A percentile compares a stretch with the other conserved stretches of the same genome.
Conservation (phyloP, 768 basidiomycete genomes). For the Podaxis pistillaris region DNA sequence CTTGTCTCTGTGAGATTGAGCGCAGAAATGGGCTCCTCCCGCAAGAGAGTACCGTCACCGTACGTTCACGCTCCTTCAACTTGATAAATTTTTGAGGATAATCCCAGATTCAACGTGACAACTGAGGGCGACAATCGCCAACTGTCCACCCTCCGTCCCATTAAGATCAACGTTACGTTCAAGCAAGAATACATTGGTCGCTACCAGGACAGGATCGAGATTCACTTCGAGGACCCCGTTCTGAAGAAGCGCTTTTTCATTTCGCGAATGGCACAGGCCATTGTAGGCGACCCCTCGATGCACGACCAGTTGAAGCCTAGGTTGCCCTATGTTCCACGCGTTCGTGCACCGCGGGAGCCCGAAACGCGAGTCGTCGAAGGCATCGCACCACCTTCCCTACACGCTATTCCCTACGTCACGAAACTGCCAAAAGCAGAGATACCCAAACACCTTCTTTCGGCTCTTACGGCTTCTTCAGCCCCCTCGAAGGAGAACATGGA, state of each 20-base stretch:
- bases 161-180: conserved; percentile 32
- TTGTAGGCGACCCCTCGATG: conserved; percentile 44
- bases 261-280: conserved; percentile 38
- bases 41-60: conserved; percentile 9
- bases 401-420: conserved; percentile 40
- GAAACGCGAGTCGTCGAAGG: conserved; percentile 40
- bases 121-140: conserved; percentile 16
- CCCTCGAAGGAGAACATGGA: conserved; percentile 26
- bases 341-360: conserved; percentile 28
- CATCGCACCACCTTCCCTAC: conserved; percentile 37
- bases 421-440: conserved; percentile 38
- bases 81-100: not conserved
- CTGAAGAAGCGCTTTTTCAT: conserved; percentile 47
- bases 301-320: conserved; percentile 43
- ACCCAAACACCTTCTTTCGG: conserved; percentile 29
- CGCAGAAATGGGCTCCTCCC: not conserved
- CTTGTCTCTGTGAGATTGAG: conserved; percentile 16
- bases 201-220: conserved; percentile 51
- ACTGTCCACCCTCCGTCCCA: conserved; percentile 23
- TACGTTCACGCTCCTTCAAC: not conserved
- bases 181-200: conserved; percentile 40
- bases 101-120: conserved; percentile 24
- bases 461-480: conserved; percentile 28
- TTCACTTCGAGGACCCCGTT: conserved; percentile 47
- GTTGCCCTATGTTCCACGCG: conserved; percentile 45